phyloP scores from a whole-genome alignment of 441 rosid genomes.

The Bruguiera hainesii region DNA sequence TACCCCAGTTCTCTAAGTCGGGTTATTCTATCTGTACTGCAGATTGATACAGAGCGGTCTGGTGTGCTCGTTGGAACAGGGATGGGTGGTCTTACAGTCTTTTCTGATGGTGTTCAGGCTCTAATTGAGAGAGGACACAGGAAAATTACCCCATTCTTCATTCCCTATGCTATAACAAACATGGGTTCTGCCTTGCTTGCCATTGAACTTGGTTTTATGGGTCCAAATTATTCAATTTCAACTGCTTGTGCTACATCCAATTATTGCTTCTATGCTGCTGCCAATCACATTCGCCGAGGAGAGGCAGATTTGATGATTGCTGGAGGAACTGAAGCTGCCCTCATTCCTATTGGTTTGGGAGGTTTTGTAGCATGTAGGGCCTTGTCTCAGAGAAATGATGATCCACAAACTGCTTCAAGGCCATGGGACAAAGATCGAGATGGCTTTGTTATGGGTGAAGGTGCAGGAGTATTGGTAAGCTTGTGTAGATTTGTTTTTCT shows the following conservation, averaged over 20 bases:
- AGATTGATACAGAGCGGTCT: constrained; percentile 74
- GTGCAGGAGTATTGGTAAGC: constrained; percentile 96
- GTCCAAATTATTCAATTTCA: constrained; percentile 96
- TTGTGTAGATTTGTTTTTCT: constrained; percentile 1
- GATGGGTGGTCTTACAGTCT: constrained; percentile 94
- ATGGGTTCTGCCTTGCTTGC: constrained; percentile 94
- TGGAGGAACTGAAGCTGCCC: constrained; percentile 98
- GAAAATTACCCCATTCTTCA: constrained; percentile 86
- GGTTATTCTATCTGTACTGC: constrained; percentile 19
- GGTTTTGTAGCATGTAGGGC: constrained; percentile 99
- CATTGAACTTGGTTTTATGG: constrained; percentile 94
- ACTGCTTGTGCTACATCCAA: constrained; percentile 98
- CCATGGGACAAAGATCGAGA: constrained; percentile 96
- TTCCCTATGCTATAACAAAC: constrained; percentile 92
- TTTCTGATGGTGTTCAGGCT: constrained; percentile 81
- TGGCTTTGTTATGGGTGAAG: constrained; percentile 99
- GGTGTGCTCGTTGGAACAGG: constrained; percentile 98
- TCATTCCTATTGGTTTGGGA: constrained; percentile 93
- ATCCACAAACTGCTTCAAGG: constrained; percentile 92
- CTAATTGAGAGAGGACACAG: constrained; percentile 82
- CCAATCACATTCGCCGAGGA: constrained; percentile 93
- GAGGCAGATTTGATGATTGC: constrained; percentile 98
- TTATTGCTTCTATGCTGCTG: constrained; percentile 97
- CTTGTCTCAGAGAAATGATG: constrained; percentile 92
- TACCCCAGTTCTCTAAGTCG: not conserved